Evolutionary conservation across 495 filamentous ascomycete species (phyloP).

Genomic region (Aspergillus homomorphus): DNA sequence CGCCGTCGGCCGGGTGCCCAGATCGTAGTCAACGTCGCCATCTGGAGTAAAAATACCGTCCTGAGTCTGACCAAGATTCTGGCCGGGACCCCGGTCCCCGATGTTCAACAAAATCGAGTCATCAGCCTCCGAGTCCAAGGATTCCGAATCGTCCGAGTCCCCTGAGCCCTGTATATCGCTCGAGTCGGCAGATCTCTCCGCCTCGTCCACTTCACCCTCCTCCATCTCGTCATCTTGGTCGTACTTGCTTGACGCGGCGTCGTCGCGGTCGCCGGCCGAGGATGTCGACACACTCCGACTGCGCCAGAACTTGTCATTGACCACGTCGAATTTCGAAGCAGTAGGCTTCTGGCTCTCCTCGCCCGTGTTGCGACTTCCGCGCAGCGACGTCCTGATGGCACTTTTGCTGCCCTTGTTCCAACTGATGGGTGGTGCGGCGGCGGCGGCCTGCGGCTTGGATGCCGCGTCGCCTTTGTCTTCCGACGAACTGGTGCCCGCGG

Average conservation of each 20-base stretch:
- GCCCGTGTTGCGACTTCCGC: conserved; percentile 22
- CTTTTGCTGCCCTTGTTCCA: conserved; percentile 42
- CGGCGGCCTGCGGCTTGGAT: neutral
- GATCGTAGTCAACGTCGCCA: conserved; percentile 26
- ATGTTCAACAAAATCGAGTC: conserved; percentile 46
- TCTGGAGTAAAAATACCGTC: conserved; percentile 12
- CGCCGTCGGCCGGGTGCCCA: conserved; percentile 18
- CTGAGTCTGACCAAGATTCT: conserved; percentile 5
- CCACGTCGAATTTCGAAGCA: conserved; percentile 33
- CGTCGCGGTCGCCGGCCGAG: conserved; percentile 10
- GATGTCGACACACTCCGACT: conserved; percentile 38
- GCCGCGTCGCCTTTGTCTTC: conserved; percentile 2
- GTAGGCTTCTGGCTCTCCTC: conserved; percentile 10
- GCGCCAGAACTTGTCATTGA: conserved; percentile 42
- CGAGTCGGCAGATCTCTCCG: conserved; percentile 7
- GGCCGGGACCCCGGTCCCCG: conserved; percentile 21
- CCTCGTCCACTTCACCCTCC: conserved; percentile 25
- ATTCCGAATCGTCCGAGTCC: conserved; percentile 40
- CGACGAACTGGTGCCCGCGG: conserved; percentile 5
- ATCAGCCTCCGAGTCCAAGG: conserved; percentile 37
- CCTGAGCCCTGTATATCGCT: conserved; percentile 22
- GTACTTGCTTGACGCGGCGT: neutral
- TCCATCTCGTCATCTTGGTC: conserved; percentile 14
- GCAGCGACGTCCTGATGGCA: conserved; percentile 36
- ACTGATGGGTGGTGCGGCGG: conserved; percentile 30